Percentiles rank a stretch among this genome's conserved stretches.
Conservation (phyloP, 805 yeast genomes). For the Kuraishia piskuri region DNA sequence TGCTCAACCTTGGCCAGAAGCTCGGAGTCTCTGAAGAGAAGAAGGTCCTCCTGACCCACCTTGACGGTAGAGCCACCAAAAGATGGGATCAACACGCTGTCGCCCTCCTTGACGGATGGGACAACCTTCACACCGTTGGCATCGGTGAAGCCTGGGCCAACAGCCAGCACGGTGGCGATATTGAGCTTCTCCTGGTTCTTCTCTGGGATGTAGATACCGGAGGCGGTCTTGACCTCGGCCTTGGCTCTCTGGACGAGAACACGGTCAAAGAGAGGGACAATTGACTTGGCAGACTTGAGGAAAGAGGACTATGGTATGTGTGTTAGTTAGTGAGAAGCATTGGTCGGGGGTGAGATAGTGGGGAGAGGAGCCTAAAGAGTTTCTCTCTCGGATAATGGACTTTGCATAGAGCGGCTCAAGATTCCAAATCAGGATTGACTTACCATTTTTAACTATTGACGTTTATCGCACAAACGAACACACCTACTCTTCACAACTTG, state of each 20-base stretch:
- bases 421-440: too few species aligned
- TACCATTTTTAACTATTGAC: too few species aligned
- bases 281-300: conserved; percentile 75
- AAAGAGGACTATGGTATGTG: conserved; percentile 37
- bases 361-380: too few species aligned
- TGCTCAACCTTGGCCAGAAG: conserved; percentile 87
- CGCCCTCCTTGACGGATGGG: conserved; percentile 81
- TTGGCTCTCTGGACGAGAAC: conserved; percentile 91
- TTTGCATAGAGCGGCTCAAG: too few species aligned
- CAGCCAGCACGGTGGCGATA: conserved; percentile 87
- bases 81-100: conserved; percentile 87
- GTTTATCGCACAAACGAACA: too few species aligned
- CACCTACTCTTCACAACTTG: too few species aligned
- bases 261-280: conserved; percentile 92
- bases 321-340: background rate
- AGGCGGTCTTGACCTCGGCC: conserved; percentile 85
- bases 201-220: conserved; percentile 92
- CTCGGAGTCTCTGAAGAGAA: conserved; percentile 84
- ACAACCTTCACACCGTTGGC: conserved; percentile 64
- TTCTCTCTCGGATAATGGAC: too few species aligned
- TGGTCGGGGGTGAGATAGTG: too few species aligned
- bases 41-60: conserved; percentile 63
- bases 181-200: conserved; percentile 91
- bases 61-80: conserved; percentile 90
- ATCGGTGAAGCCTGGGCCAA: conserved; percentile 88